Evolutionary conservation across 371 early-diverging fungal genomes (phyloP), one percentile per base, ranked within the genome.

Genomic region (Mucor irregularis): DNA sequence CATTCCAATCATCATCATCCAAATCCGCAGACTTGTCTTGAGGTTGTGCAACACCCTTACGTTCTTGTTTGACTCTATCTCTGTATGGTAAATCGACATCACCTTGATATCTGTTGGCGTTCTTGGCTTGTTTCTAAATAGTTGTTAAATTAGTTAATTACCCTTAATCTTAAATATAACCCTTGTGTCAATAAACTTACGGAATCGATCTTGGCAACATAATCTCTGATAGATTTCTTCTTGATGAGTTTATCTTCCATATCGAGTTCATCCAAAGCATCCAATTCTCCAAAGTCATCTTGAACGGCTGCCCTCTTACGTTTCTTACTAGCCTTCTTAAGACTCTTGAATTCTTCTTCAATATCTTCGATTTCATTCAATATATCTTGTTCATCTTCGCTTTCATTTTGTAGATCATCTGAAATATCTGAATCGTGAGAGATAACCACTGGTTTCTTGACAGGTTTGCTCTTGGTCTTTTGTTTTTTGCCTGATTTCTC

Each of bases 281-380:
- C 84, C 64, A 82, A 64, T 69, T 94, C 94, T 37, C 90, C 92
- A 73, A 92, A 88, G 66, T 94, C 92, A 43, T 81, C 83, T 44
- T 70, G 82, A 33, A 63, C 58, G 38, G 71, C 56, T 26, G 42
- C 34, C 34, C 78, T 70, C 48, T 83, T 79, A 57, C 83, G 78
- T 48, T 76, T 74, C 42, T 81, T 77, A 26, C 45, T 42, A 1
- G 31, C 22, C 37, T 72, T 71, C 42, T 72, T 76, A 31, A 76
- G 60, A 58, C 71, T 76, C 64, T 74, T 78, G 62, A 77, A 79
- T 49, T 73, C 76, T 64, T 74, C 62, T 62, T 73, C 76, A 51
- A 79, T 71, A 40, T 83, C 68, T 58, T 57, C 43, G 31, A 69
- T 56, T 53, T 69, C 60, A 46, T 69, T 58, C 62, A 68, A 52